phyloP scores from a whole-genome alignment of 371 early-diverging fungal genomes.

The Phascolomyces articulosus region DNA sequence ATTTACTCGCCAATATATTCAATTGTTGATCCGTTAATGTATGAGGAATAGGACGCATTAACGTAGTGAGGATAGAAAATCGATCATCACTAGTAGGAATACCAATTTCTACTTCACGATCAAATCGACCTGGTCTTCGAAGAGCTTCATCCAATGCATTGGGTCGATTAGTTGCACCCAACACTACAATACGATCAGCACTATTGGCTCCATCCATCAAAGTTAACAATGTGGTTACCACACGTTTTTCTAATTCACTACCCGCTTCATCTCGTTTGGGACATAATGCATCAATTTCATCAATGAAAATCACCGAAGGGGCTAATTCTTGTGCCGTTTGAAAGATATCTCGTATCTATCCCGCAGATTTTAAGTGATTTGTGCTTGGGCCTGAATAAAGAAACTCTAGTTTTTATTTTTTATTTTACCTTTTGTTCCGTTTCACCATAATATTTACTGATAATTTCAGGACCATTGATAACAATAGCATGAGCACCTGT shows the following conservation, averaged over 20 bases:
- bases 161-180: conserved; percentile 98
- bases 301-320: conserved; percentile 97
- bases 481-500: conserved; percentile 81
- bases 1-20: conserved; percentile 59
- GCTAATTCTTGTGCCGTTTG: conserved; percentile 79
- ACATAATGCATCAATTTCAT: conserved; percentile 98
- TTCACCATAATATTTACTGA: conserved; percentile 96
- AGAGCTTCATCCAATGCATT: conserved; percentile 95
- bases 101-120: conserved; percentile 95
- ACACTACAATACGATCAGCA: conserved; percentile 69
- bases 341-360: conserved; percentile 82
- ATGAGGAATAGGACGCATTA: conserved; percentile 75
- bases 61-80: conserved; percentile 75
- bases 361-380: too few relatives aligned
- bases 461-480: conserved; percentile 96
- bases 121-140: conserved; percentile 97
- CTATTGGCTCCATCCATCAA: conserved; percentile 90
- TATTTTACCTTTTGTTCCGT: conserved; percentile 82
- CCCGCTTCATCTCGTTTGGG: conserved; percentile 86
- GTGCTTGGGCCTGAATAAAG: too few relatives aligned
- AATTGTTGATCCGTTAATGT: conserved; percentile 62
- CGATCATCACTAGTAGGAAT: conserved; percentile 84
- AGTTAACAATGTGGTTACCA: conserved; percentile 97
- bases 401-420: background rate
- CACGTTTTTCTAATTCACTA: conserved; percentile 82